A percentile compares a stretch with the other conserved stretches of the same genome.
These are phyloP conservation scores for Neofusicoccum umdonicola DNA, from an alignment of 2,329 filamentous ascomycete species.

Conservation along the genomic window DNA sequence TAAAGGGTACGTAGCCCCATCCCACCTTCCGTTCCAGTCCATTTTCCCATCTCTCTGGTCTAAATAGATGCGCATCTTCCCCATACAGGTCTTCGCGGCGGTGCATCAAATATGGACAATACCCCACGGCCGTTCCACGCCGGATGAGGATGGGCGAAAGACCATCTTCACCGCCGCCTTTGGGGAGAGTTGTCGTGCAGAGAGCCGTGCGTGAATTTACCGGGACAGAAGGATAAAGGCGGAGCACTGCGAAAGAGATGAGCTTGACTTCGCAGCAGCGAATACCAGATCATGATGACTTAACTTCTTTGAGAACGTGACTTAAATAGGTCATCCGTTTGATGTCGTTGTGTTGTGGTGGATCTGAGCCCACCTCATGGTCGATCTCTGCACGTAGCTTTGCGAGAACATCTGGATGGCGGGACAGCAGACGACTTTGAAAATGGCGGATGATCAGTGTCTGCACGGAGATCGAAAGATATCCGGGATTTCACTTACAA, in stretches of 20 bases:
- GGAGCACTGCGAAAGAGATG: slow-evolving; percentile 31
- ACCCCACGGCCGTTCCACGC: slow-evolving; percentile 47
- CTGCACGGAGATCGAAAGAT: background rate
- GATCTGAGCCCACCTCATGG: background rate
- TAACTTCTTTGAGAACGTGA: slow-evolving; percentile 59
- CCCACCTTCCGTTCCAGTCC: slow-evolving; percentile 26
- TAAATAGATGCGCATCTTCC: slow-evolving; percentile 48
- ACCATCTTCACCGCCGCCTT: slow-evolving; percentile 50
- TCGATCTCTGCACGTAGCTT: background rate
- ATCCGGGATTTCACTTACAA: background rate
- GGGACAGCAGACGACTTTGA: background rate
- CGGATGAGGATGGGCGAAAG: slow-evolving; percentile 49
- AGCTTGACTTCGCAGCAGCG: too few species aligned
- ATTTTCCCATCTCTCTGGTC: slow-evolving; percentile 47
- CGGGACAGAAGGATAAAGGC: slow-evolving; percentile 55
- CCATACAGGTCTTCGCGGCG: slow-evolving; percentile 50
- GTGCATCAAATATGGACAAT: slow-evolving; percentile 50
- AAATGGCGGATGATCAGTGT: background rate
- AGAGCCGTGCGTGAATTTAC: slow-evolving; percentile 50
- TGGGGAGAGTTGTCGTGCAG: slow-evolving; percentile 51
- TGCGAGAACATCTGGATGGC: background rate
- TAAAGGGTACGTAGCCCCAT: slow-evolving; percentile 41
- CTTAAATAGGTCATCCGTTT: slow-evolving; percentile 59
- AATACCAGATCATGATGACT: too few species aligned
- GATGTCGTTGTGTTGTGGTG: slow-evolving; percentile 56